Evolutionary conservation across 208 protist genomes (phyloP), one percentile per base, ranked within the genome.

Genomic region (Vickermania ingenoplastis): DNA sequence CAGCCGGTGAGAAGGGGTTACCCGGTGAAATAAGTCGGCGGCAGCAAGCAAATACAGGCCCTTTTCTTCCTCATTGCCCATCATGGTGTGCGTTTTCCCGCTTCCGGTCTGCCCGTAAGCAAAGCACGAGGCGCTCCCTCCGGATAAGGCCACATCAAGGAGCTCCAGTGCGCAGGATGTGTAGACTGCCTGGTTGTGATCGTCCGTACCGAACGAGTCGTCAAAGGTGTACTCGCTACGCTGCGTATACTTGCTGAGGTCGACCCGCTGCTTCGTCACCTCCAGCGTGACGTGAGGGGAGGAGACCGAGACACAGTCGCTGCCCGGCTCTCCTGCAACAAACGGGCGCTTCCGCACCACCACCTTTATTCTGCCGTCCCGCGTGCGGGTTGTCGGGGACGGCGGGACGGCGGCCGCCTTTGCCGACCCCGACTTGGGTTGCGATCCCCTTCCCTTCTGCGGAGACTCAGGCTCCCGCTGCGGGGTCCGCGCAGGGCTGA

Each of bases 171-270:
- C 73, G 23, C 72, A 94, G 3, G 69, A 58, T 22, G 78, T 48
- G 71, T 98, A 98, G 13, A 98, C 59, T 30, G 90, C 67, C 25
- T 78, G 63, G 59, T 98, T 98, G 54, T 63, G 68, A 17, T 61
- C 58, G 27, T 54, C 59, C 21, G 86, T 76, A 53, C 81, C 77
- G 61, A 97, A 97, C 31, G 91, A 91, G 36, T 83, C 71, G 67
- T 99, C 97, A 75, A 98, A 99, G 23, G 61, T 53, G 73, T 97
- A 98, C 30, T 88, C 79, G 57, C 96, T 97, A 31, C 81, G 77
- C 61, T 98, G 89, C 26, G 87, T 91, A 66, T 97, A 98, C 63
- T 95, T 94, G 24, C 73, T 90, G n/a, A 98, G 65, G 73, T 99
- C 97, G 13, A 99, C 80, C 28, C 94, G 89, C 26, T 91, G 77